Evolutionary conservation across 1,284 basidiomycete genomes (phyloP).

Genomic region (Moniliophthora roreri): DNA sequence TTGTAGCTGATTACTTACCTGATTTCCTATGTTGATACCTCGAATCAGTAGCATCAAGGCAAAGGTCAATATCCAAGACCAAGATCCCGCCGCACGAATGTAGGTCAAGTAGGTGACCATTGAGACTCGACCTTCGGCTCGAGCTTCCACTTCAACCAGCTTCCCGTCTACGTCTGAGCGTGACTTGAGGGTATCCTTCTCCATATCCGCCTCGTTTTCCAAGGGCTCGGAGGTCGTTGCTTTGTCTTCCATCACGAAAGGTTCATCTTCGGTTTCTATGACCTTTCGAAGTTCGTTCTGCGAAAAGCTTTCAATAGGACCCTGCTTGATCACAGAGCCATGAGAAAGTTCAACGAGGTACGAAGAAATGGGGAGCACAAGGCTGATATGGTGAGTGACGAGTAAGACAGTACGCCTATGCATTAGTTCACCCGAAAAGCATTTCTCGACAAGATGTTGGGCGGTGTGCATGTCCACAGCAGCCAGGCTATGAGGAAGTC

Average conservation of each 20-base stretch:
- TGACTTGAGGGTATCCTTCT: not conserved
- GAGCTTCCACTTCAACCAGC: constrained; percentile 60
- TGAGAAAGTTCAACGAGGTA: constrained; percentile 68
- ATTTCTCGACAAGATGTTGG: constrained; percentile 66
- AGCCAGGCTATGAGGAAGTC: constrained; percentile 54
- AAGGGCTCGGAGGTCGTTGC: constrained; percentile 17
- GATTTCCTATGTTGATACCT: constrained; percentile 54
- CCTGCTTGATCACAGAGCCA: constrained; percentile 61
- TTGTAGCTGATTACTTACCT: constrained; percentile 44
- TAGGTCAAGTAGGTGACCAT: constrained; percentile 59
- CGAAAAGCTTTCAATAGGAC: constrained; percentile 54
- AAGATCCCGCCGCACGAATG: constrained; percentile 58
- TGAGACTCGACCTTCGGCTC: constrained; percentile 66
- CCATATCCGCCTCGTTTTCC: constrained; percentile 41
- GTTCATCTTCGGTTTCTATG: constrained; percentile 46
- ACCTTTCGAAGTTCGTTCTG: constrained; percentile 51
- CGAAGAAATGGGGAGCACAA: constrained; percentile 64
- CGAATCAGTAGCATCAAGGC: constrained; percentile 56
- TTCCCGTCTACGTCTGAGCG: constrained; percentile 39
- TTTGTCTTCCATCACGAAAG: constrained; percentile 19
- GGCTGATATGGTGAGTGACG: constrained; percentile 83
- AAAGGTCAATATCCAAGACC: constrained; percentile 55
- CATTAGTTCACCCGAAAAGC: constrained; percentile 64
- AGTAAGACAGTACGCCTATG: constrained; percentile 74
- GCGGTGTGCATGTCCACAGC: constrained; percentile 91